Evolutionary conservation across 306 rosid genomes (phyloP).

Genomic region (Rosa chinensis): DNA sequence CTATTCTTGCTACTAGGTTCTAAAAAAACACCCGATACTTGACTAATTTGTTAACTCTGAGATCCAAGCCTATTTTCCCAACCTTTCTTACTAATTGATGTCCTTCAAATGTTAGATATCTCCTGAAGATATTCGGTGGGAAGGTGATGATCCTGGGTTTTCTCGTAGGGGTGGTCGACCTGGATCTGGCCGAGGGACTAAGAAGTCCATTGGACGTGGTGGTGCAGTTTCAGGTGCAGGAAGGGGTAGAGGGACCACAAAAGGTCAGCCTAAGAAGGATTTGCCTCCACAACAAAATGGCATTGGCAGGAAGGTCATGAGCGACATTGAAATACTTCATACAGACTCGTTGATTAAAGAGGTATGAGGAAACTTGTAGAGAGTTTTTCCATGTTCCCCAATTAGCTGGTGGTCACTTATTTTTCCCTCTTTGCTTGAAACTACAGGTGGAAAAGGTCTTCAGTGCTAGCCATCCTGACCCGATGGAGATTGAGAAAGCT

Average conservation of each 20-base stretch:
- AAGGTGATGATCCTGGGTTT: conserved; percentile 60
- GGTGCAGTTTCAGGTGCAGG: conserved; percentile 63
- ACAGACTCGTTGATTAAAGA: conserved; percentile 79
- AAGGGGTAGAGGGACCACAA: conserved; percentile 75
- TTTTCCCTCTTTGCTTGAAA: conserved; percentile 23
- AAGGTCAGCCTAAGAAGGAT: conserved; percentile 59
- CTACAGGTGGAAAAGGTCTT: conserved; percentile 81
- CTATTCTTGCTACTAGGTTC: neutral
- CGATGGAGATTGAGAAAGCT: conserved; percentile 69
- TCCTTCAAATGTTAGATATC: conserved; percentile 55
- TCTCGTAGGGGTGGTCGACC: conserved; percentile 50
- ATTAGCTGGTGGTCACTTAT: conserved; percentile 5
- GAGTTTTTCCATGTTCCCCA: neutral
- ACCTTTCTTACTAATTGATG: conserved; percentile 2
- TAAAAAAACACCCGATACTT: neutral
- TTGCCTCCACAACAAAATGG: conserved; percentile 56
- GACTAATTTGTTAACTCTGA: neutral
- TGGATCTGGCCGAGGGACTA: conserved; percentile 64
- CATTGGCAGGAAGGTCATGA: conserved; percentile 55
- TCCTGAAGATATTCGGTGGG: conserved; percentile 80
- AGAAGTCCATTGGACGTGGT: conserved; percentile 58
- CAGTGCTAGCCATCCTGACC: conserved; percentile 58
- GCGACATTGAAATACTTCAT: conserved; percentile 69
- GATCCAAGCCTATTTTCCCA: neutral
- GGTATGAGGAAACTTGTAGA: conserved; percentile 41